These are phyloP conservation scores for Kodamaea suecica DNA, from an alignment of 1,139 yeast genomes.

Conservation along the genomic window DNA sequence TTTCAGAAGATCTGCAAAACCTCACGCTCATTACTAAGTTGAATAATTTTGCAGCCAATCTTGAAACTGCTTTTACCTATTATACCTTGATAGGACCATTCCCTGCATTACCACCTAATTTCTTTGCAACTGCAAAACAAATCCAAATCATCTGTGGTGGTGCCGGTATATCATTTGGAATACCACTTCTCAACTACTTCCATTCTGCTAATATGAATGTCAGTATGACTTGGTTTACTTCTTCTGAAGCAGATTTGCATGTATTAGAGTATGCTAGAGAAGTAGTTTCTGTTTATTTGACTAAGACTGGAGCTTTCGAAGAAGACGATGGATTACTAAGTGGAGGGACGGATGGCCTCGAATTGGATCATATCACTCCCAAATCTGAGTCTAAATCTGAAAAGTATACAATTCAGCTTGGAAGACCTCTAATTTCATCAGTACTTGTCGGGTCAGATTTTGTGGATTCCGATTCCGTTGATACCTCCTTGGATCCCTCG, in stretches of 20 bases:
- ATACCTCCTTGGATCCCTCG: neutral
- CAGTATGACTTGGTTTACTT: conserved; percentile 52
- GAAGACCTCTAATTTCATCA: neutral
- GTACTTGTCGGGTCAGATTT: conserved; percentile 4
- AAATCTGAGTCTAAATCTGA: too few species aligned
- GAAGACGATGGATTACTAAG: neutral
- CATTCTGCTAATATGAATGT: conserved; percentile 4
- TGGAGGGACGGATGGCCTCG: too few species aligned
- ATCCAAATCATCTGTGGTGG: conserved; percentile 77
- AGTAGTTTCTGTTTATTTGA: neutral
- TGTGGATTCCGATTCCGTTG: conserved; percentile 5
- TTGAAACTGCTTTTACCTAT: neutral
- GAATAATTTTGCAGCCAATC: conserved; percentile 14
- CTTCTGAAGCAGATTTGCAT: conserved; percentile 36
- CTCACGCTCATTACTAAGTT: conserved; percentile 25
- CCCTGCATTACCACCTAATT: conserved; percentile 25
- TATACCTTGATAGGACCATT: conserved; percentile 27
- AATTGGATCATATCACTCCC: too few species aligned
- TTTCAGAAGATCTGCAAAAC: conserved; percentile 9
- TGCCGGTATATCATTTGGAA: conserved; percentile 75
- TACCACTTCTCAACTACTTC: conserved; percentile 53
- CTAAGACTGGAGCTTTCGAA: neutral
- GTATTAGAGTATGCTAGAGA: conserved; percentile 30
- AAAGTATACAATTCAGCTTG: neutral
- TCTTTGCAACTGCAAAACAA: conserved; percentile 44